phyloP scores from a whole-genome alignment of 768 basidiomycete genomes.

The Dacryopinax spathularia region DNA sequence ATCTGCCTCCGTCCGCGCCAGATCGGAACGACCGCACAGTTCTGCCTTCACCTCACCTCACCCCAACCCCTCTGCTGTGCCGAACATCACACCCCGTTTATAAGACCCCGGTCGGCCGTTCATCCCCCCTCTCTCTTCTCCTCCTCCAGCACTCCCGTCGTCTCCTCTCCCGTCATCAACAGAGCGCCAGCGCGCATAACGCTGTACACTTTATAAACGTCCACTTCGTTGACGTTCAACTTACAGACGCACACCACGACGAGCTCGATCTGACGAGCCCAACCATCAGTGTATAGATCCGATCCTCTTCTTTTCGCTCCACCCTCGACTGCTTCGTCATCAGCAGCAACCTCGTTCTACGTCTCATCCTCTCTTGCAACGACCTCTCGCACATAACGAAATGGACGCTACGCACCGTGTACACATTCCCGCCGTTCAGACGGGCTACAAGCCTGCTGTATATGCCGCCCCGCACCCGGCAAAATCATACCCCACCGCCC shows the following conservation, averaged over 20 bases:
- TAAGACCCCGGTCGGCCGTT: background rate
- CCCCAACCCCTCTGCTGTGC: background rate
- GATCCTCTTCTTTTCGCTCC: background rate
- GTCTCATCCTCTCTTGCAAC: background rate
- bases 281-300: too few species aligned
- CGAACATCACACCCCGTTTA: background rate
- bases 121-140: background rate
- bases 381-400: background rate
- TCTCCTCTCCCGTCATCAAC: background rate
- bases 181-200: too few species aligned
- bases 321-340: background rate
- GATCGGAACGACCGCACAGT: too few species aligned
- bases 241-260: too few species aligned
- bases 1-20: background rate
- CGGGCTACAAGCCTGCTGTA: background rate
- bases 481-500: background rate
- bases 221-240: too few species aligned
- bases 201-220: too few species aligned
- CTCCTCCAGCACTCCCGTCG: too few species aligned
- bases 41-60: background rate
- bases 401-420: slow-evolving; percentile 2
- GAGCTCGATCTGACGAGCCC: too few species aligned
- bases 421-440: background rate
- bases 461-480: background rate
- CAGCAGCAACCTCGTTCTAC: too few species aligned